Conservation (phyloP, 2,329 filamentous ascomycete species). For the Macroventuria anomochaeta region DNA sequence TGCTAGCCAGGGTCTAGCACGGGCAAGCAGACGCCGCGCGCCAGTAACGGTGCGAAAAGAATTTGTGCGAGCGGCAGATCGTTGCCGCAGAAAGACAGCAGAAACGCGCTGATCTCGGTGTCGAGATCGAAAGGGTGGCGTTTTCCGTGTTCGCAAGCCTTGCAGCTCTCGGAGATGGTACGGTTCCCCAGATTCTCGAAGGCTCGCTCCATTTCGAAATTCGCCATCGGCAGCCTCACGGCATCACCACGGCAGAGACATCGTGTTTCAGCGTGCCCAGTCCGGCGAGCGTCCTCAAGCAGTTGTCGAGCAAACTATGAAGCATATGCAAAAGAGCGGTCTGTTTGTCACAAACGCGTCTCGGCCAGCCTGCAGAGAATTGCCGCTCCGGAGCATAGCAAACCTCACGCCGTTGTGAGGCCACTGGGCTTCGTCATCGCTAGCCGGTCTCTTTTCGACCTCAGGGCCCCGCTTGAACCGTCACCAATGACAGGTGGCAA, state of each 20-base stretch:
- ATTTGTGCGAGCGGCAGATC: constrained; percentile 31
- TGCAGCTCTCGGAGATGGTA: constrained; percentile 12
- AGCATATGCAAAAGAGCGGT: constrained; percentile 16
- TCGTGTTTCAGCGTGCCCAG: constrained; percentile 12
- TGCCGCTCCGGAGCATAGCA: constrained; percentile 25
- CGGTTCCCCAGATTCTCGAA: constrained; percentile 33
- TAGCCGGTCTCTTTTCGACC: constrained; percentile 24
- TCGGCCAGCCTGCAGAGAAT: constrained; percentile 17
- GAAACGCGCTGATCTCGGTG: constrained; percentile 32
- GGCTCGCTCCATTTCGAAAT: constrained; percentile 5
- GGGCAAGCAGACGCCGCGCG: constrained; percentile 22
- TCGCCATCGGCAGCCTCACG: constrained; percentile 12
- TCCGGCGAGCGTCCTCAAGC: constrained; percentile 10
- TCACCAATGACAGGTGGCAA: constrained; percentile 19
- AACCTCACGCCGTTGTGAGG: constrained; percentile 37
- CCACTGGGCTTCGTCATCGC: constrained; percentile 29
- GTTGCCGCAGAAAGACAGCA: constrained; percentile 17
- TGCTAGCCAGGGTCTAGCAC: constrained; percentile 28
- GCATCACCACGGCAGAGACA: constrained; percentile 4
- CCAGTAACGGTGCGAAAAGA: constrained; percentile 34
- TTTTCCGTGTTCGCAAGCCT: constrained; percentile 22
- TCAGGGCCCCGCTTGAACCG: constrained; percentile 16
- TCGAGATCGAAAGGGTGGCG: constrained; percentile 32
- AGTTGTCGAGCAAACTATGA: background rate
- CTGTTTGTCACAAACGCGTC: constrained; percentile 17